Conservation (phyloP, 1,284 basidiomycete genomes). For the Leccinum pallidistipes region DNA sequence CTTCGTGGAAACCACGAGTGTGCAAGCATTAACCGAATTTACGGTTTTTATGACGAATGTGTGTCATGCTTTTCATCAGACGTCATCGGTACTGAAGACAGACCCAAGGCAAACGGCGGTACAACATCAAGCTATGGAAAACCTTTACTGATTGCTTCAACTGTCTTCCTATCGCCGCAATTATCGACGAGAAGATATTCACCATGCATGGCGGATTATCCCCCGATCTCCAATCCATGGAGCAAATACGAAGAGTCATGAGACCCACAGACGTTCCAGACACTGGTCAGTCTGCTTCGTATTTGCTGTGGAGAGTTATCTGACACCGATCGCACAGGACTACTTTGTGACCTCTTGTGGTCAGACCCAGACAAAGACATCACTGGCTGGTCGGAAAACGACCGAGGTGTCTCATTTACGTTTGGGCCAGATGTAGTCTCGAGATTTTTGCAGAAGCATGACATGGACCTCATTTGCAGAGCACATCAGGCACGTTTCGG, state of each 20-base stretch:
- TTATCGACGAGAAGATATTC: conserved; percentile 97
- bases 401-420: conserved; percentile 97
- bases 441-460: conserved; percentile 97
- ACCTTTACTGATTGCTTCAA: conserved; percentile 98
- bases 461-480: conserved; percentile 99
- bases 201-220: conserved; percentile 93
- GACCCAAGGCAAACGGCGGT: conserved; percentile 85
- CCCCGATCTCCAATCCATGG: conserved; percentile 98
- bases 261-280: conserved; percentile 99
- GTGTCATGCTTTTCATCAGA: conserved; percentile 34
- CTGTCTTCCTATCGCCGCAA: conserved; percentile 92
- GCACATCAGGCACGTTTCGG: conserved; percentile 81
- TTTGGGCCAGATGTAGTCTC: conserved; percentile 98
- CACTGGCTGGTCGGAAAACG: conserved; percentile 99
- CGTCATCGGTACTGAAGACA: conserved; percentile 9
- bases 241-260: conserved; percentile 99
- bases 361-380: conserved; percentile 99
- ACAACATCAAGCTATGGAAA: conserved; percentile 99
- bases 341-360: conserved; percentile 97
- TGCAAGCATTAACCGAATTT: conserved; percentile 93
- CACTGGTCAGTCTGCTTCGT: conserved; percentile 65
- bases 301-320: conserved; percentile 6
- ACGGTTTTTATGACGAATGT: conserved; percentile 98
- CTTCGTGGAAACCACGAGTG: conserved; percentile 94
- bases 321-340: conserved; percentile 48